Evolutionary conservation across 2,329 filamentous ascomycete species (phyloP), one percentile per base, ranked within the genome.

Genomic region (Westerdykella sp.): DNA sequence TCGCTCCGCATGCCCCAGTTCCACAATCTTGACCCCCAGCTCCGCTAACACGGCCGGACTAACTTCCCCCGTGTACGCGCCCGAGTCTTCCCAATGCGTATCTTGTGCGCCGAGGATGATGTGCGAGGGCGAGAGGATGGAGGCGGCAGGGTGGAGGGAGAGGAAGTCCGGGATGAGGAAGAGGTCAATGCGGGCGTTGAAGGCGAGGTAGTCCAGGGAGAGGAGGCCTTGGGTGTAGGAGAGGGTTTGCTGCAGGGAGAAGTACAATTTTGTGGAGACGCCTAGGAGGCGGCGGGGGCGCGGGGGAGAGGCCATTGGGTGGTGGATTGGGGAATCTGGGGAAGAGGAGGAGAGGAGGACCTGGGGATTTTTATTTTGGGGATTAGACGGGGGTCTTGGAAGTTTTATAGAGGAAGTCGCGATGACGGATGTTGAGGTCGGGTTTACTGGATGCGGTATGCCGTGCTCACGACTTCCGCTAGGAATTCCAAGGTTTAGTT

Each of bases 121-220:
- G 42, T 68, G 65, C 2, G 76, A 71, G n/a, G 67, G 57, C 30
- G 69, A 59, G 30, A 84, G 62, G 37, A 76, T 71, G 5, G 71
- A 60, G 40, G 73, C 67, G 11, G 76, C 73, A 1, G 73, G 67
- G n/a, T 74, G 59, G 34, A 91, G 71, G 11, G 83, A 80, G 41
- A 91, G 67, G 60, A 87, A 86, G 67, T 91, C 85, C 1, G 87
- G 86, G 51, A 90, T 81, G 54, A 91, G 70, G 66, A 89, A 89
- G 53, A 91, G 73, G 64, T 87, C 82, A 47, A 86, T 66, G 40
- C 77, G 70, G 23, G 75, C 66, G 52, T 59, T 79, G 69, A 66
- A 65, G 15, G 71, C 70, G 59, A 83, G 84, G 43, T 73, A 58
- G 37, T 74, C 67, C 41, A 74, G 65, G 12, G 66, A 53, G 37